phyloP scores from a whole-genome alignment of 176 grass and related monocot species.

The Hyparrhenia diplandra region DNA sequence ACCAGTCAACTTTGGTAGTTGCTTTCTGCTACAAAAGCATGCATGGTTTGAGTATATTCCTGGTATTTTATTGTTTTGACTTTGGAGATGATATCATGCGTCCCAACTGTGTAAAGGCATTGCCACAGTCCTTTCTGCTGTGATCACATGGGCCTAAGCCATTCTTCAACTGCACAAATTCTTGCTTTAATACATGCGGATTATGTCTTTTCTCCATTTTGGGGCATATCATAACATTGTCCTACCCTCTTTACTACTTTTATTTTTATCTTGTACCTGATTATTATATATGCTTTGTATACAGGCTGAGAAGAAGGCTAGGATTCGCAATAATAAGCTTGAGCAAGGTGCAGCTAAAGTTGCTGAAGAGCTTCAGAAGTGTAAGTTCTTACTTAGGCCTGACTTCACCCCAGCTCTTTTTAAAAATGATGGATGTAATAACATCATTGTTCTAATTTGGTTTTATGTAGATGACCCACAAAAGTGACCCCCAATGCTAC shows the following conservation, averaged over 20 bases:
- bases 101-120: neutral
- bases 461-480: slow-evolving; percentile 66
- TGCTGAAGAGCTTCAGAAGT: slow-evolving; percentile 70
- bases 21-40: neutral
- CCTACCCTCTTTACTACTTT: neutral
- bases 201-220: neutral
- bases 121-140: neutral
- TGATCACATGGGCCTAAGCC: neutral
- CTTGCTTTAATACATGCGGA: neutral
- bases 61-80: neutral
- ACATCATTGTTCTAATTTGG: neutral
- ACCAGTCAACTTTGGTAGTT: neutral
- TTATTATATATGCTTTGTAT: slow-evolving; percentile 15
- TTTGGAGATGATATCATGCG: neutral
- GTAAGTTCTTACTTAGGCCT: slow-evolving; percentile 34
- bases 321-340: slow-evolving; percentile 54
- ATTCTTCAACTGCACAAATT: neutral
- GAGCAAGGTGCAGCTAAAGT: slow-evolving; percentile 79
- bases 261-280: neutral
- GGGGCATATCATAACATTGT: neutral
- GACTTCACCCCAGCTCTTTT: neutral
- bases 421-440: slow-evolving; percentile 1
- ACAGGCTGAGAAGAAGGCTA: slow-evolving; percentile 77
- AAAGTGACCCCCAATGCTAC: slow-evolving; percentile 74
- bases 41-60: neutral